Evolutionary conservation across 805 yeast genomes (phyloP).

Genomic region (Candida tibetensis): DNA sequence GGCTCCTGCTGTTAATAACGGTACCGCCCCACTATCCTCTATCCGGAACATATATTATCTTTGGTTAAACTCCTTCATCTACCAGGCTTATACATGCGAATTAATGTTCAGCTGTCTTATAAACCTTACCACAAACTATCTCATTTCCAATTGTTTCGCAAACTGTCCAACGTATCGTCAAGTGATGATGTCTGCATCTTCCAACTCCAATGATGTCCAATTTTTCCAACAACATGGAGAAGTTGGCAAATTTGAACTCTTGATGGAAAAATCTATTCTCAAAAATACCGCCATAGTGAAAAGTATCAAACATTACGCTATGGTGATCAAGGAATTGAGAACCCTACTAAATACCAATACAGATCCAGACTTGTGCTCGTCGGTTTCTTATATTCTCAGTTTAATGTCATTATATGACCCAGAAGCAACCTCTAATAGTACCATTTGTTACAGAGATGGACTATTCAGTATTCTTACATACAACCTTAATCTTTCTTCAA

Average conservation of each 20-base stretch:
- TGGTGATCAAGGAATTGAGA: conserved; percentile 33
- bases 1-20: conserved; percentile 11
- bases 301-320: conserved; percentile 36
- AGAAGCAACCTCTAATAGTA: conserved; percentile 36
- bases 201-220: not conserved
- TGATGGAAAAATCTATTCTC: conserved; percentile 12
- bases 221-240: not conserved
- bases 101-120: conserved; percentile 36
- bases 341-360: conserved; percentile 24
- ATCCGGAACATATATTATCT: conserved; percentile 29
- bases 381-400: conserved; percentile 35
- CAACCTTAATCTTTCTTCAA: conserved; percentile 15
- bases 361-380: conserved; percentile 31
- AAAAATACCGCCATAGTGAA: conserved; percentile 29
- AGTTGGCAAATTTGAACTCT: not conserved
- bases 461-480: conserved; percentile 34
- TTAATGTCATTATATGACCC: conserved; percentile 44
- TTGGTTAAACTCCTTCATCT: conserved; percentile 35
- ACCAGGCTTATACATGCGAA: conserved; percentile 19
- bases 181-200: not conserved
- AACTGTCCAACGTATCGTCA: conserved; percentile 7
- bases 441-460: conserved; percentile 40
- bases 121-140: conserved; percentile 38
- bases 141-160: conserved; percentile 29
- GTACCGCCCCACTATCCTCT: conserved; percentile 25